Base-by-base conservation (phyloP, 345 rosid genomes). In the Carallia pectinifolia region DNA sequence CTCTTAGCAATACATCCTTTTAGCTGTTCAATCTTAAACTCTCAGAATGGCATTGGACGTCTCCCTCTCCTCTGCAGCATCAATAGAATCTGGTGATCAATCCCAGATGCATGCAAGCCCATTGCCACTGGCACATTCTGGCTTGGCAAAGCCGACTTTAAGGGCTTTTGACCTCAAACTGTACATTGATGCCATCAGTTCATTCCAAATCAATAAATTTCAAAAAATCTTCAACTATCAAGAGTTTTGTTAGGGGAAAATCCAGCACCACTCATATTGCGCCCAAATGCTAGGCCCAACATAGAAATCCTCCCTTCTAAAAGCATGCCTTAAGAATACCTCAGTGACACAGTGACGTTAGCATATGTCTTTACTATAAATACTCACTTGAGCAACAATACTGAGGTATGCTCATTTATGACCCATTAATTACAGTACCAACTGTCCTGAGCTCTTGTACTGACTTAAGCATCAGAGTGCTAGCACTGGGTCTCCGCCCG, bases 1-100 rank as follows among this genome's bases (percentile, higher is more conserved):
- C 93, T 90, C 85, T 90, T 89, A 64, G 99, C 99, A 83, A 95
- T 90, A 74, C 93, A 97, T 81, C 99, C 97, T 81, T 88, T 85
- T 60, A 97, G 99, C 79, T 92, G 99, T 76, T 89, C 90, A 73
- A 92, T 88, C n/a, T 86, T 71, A 53, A 95, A 77, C 80, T 90
- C 93, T 81, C 69, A 95, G 81, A 65, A 92, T 92, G 8, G 87
- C 86, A 79, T 88, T 92, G 79, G 92, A 95, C 79, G 90, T 87
- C 82, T 89, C 97, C 69, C 99, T 81, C 80, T 95, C 91, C 81
- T 95, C 97, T 4, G 99, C 99, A n/a, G 93, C 96, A 72, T 95
- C 97, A 64, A 95, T 92, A 60, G 96, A 90, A 73, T 92, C 99
- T n/a, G 97, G 97, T 56, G 96, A 87, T 17, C 97, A 89, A 60